Evolutionary conservation across 495 filamentous ascomycete species (phyloP), one percentile per base, ranked within the genome.

Genomic region (Neurospora sublineolata): DNA sequence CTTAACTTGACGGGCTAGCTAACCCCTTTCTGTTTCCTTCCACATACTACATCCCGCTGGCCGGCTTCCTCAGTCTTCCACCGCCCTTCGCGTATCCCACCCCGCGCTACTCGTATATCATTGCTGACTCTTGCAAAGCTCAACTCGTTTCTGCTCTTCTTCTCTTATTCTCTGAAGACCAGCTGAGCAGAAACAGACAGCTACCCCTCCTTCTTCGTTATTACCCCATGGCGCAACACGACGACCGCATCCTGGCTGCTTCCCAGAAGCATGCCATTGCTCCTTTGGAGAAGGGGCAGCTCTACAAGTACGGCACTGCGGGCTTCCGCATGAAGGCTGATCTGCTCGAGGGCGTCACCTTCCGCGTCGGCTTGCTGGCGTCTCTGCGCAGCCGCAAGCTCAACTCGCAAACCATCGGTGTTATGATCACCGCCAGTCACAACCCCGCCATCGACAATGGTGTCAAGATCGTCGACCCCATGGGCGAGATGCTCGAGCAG

Each of bases 391-490:
- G 93, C 46, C 92, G 92, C 78, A 94, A 94, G 79, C 86, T 94
- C 68, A 89, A 90, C 77, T 90, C 93, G 72, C 91, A 94, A 84
- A 91, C 92, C 76, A 96, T 99, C 79, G 95, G 95, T 79, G 88
- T 99, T 69, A 98, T 99, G 95, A 93, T 99, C 80, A 99, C 95
- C 74, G 95, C 95, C 40, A 97, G 93, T 75, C 95, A 99, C 87
- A 99, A 99, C 82, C 93, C 93, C 42, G 93, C 96, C 4, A 90
- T 91, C 76, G 95, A 99, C 82, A 99, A 99, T 83, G 95, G 95
- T 69, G 93, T 99, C 75, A 99, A 99, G 87, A 86, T 99, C 74
- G 92, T 99, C 74, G 95, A 99, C 81, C 95, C 95, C 14, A 92
- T 97, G 90, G 94, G 94, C 73, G 94, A 97, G 79, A 98, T 98